Evolutionary conservation across 306 rosid species (phyloP).

Genomic region (Gastrolobium bilobum): DNA sequence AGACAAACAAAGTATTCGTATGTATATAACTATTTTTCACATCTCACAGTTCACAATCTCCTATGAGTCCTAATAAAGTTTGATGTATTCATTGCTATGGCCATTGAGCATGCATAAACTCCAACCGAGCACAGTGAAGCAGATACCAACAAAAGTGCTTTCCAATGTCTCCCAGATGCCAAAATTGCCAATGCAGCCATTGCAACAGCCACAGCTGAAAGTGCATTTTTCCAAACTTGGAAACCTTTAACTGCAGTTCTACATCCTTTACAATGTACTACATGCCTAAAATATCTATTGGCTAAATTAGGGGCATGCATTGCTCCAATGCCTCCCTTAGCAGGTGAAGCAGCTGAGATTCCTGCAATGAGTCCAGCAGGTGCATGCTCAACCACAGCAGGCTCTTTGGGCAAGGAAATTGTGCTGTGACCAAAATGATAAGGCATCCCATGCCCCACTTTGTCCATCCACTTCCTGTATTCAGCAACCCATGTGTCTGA

Average conservation of each 20-base stretch:
- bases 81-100: constrained; percentile 65
- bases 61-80: constrained; percentile 80
- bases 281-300: constrained; percentile 75
- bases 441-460: constrained; percentile 88
- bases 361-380: constrained; percentile 74
- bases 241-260: constrained; percentile 66
- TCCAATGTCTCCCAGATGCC: constrained; percentile 67
- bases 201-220: constrained; percentile 57
- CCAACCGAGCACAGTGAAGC: constrained; percentile 66
- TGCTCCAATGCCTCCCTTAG: constrained; percentile 78
- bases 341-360: constrained; percentile 63
- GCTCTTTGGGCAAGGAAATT: constrained; percentile 67
- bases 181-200: constrained; percentile 62
- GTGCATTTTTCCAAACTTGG: constrained; percentile 66
- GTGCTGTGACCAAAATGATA: constrained; percentile 84
- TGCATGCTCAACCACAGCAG: constrained; percentile 79
- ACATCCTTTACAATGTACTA: constrained; percentile 74
- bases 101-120: constrained; percentile 65
- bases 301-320: constrained; percentile 72
- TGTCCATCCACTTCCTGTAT: constrained; percentile 86
- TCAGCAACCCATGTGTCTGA: constrained; percentile 82
- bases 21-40: neutral
- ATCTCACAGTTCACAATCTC: constrained; percentile 58
- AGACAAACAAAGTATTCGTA: neutral
- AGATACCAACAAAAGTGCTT: constrained; percentile 53